Evolutionary conservation across 2,329 filamentous ascomycete genomes (phyloP).

Genomic region (Hysterium pulicare): DNA sequence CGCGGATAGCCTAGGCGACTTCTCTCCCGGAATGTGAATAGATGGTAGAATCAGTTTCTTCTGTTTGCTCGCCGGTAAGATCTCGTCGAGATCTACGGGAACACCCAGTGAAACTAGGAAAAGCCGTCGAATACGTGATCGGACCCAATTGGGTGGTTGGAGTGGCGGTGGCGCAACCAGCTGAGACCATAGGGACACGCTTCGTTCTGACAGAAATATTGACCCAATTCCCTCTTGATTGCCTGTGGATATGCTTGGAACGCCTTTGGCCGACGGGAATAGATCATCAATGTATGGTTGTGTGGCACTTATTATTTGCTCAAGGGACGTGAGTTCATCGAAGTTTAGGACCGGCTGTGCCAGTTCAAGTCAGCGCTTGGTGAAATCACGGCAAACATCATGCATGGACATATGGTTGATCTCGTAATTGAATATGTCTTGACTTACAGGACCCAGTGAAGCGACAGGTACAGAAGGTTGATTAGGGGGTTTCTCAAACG

Average conservation of each 20-base stretch:
- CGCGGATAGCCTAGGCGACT: slow-evolving; percentile 36
- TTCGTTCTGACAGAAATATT: slow-evolving; percentile 72
- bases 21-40: slow-evolving; percentile 47
- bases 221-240: slow-evolving; percentile 25
- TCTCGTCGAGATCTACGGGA: slow-evolving; percentile 94
- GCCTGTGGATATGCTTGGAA: slow-evolving; percentile 44
- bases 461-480: slow-evolving; percentile 39
- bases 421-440: slow-evolving; percentile 30
- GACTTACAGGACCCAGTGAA: slow-evolving; percentile 49
- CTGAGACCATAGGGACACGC: slow-evolving; percentile 91
- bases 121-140: slow-evolving; percentile 86
- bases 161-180: slow-evolving; percentile 91
- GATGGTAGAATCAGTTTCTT: slow-evolving; percentile 95
- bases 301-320: slow-evolving; percentile 59
- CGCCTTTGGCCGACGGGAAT: slow-evolving; percentile 49
- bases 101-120: slow-evolving; percentile 96
- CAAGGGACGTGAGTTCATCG: slow-evolving; percentile 55
- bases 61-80: slow-evolving; percentile 92
- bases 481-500: slow-evolving; percentile 38
- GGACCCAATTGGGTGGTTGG: slow-evolving; percentile 96
- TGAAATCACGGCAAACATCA: slow-evolving; percentile 21
- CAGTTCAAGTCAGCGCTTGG: slow-evolving; percentile 24
- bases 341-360: slow-evolving; percentile 65
- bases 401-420: slow-evolving; percentile 31
- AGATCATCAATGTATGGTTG: slow-evolving; percentile 61